phyloP scores from a whole-genome alignment of 2,329 filamentous ascomycete genomes.

The Decorospora gaudefroyi region DNA sequence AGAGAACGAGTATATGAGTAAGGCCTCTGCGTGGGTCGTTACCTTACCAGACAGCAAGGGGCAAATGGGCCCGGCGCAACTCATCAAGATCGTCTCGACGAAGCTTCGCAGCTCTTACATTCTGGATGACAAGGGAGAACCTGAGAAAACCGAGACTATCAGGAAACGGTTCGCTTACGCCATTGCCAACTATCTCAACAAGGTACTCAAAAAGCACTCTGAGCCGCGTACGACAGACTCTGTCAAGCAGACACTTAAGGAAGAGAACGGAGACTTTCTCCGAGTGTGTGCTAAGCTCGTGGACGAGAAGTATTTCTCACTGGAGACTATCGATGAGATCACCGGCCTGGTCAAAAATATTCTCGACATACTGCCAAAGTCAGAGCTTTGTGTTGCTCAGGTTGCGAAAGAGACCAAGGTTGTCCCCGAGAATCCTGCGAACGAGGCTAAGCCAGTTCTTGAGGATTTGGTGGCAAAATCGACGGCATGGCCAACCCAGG shows the following conservation, averaged over 20 bases:
- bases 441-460: no score
- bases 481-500: slow-evolving; percentile 34
- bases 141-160: slow-evolving; percentile 17
- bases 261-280: slow-evolving; percentile 31
- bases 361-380: slow-evolving; percentile 20
- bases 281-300: slow-evolving; percentile 28
- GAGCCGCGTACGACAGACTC: slow-evolving; percentile 13
- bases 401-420: neutral
- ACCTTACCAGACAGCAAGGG: slow-evolving; percentile 13
- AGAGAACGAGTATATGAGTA: slow-evolving; percentile 23
- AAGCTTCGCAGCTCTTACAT: slow-evolving; percentile 25
- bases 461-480: slow-evolving; percentile 17
- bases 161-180: slow-evolving; percentile 28
- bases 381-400: slow-evolving; percentile 5
- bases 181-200: slow-evolving; percentile 27
- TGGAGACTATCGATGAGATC: slow-evolving; percentile 31
- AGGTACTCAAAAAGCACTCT: slow-evolving; percentile 14
- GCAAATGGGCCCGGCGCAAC: slow-evolving; percentile 6
- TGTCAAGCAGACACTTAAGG: slow-evolving; percentile 21
- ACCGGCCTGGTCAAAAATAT: slow-evolving; percentile 30
- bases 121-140: slow-evolving; percentile 2
- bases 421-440: no score
- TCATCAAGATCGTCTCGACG: slow-evolving; percentile 20
- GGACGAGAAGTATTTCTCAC: slow-evolving; percentile 20
- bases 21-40: slow-evolving; percentile 24